Evolutionary conservation across 2,329 filamentous ascomycete species (phyloP).

Genomic region (Talaromyces sp.): DNA sequence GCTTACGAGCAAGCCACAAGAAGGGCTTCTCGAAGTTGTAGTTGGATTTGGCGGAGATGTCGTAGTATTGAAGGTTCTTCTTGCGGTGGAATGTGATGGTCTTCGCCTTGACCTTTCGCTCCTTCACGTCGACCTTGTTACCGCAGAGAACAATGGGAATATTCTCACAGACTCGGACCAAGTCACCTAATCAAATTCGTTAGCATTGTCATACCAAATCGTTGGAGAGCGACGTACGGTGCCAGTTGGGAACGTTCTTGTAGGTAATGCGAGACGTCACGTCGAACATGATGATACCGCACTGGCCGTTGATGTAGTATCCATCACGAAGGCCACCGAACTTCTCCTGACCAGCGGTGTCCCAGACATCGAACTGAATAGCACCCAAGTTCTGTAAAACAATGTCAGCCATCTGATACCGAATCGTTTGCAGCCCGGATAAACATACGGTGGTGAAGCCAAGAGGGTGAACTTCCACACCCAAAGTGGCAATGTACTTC

Average conservation of each 20-base stretch:
- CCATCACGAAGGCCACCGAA: slow-evolving; percentile 98
- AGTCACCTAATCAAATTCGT: slow-evolving; percentile 64
- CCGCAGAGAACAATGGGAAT: slow-evolving; percentile 96
- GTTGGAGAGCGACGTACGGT: slow-evolving; percentile 72
- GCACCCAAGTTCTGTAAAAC: slow-evolving; percentile 75
- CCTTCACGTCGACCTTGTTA: slow-evolving; percentile 99
- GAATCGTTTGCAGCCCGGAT: neutral
- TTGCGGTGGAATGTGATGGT: slow-evolving; percentile 99
- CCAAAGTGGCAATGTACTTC: slow-evolving; percentile 99
- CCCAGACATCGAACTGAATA: slow-evolving; percentile 99
- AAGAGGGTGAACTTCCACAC: slow-evolving; percentile 98
- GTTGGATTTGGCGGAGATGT: slow-evolving; percentile 99
- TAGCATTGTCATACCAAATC: too few species aligned
- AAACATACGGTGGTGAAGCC: slow-evolving; percentile 90
- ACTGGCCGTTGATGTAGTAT: slow-evolving; percentile 99
- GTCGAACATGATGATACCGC: slow-evolving; percentile 99
- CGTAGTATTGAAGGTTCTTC: slow-evolving; percentile 99
- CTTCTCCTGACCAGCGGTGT: slow-evolving; percentile 98
- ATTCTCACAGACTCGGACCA: slow-evolving; percentile 98
- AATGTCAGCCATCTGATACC: slow-evolving; percentile 24
- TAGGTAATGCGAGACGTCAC: slow-evolving; percentile 99
- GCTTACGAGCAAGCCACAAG: slow-evolving; percentile 98
- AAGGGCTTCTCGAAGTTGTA: slow-evolving; percentile 99
- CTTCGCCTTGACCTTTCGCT: slow-evolving; percentile 99
- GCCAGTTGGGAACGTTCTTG: slow-evolving; percentile 99